phyloP scores from a whole-genome alignment of 2,329 filamentous ascomycete species.

The Xylariales sp. region DNA sequence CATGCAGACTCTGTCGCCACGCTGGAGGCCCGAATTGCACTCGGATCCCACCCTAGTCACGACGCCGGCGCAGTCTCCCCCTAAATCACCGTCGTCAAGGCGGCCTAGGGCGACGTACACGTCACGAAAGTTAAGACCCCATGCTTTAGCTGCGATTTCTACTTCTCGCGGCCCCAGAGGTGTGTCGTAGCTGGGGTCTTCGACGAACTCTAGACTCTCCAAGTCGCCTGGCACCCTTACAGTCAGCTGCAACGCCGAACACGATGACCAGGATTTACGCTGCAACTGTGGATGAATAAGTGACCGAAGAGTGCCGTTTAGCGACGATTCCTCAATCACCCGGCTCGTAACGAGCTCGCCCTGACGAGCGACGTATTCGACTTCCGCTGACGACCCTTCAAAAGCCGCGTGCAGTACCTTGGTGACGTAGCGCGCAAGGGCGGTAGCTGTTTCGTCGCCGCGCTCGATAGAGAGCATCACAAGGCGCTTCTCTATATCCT shows the following conservation, averaged over 20 bases:
- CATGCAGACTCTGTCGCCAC: conserved; percentile 36
- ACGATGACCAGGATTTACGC: conserved; percentile 33
- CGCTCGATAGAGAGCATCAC: conserved; percentile 41
- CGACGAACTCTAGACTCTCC: conserved; percentile 41
- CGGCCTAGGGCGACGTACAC: conserved; percentile 35
- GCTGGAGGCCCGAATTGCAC: conserved; percentile 29
- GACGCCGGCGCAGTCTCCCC: conserved; percentile 48
- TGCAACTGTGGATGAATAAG: conserved; percentile 29
- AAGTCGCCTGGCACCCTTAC: conserved; percentile 39
- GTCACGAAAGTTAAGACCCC: conserved; percentile 39
- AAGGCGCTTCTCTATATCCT: conserved; percentile 44
- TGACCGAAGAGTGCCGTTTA: conserved; percentile 31
- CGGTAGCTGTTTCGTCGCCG: background rate
- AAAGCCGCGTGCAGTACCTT: conserved; percentile 39
- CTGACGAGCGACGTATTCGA: conserved; percentile 38
- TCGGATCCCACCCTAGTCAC: conserved; percentile 46
- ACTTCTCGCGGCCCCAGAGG: conserved; percentile 37
- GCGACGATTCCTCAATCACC: conserved; percentile 24
- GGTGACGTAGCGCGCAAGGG: conserved; percentile 32
- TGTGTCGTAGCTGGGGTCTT: conserved; percentile 32
- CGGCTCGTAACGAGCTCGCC: conserved; percentile 32
- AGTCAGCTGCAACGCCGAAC: conserved; percentile 39
- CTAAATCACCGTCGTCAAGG: conserved; percentile 32
- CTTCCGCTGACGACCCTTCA: conserved; percentile 27
- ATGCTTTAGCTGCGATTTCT: conserved; percentile 40